These are phyloP conservation scores for Jamesozyma lodderae DNA, from an alignment of 805 yeast genomes.

Conservation along the genomic window DNA sequence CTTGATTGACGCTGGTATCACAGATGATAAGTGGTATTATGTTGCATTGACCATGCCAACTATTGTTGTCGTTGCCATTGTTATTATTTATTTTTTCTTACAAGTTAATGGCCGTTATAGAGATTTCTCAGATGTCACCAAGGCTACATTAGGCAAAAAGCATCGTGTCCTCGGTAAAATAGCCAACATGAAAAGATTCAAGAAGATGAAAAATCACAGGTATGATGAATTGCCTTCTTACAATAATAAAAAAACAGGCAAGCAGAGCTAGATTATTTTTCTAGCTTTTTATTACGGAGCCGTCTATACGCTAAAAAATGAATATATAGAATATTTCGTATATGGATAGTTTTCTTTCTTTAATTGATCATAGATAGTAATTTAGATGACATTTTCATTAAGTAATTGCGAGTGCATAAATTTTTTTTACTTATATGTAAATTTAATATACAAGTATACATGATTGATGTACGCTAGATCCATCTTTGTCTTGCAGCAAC, in stretches of 20 bases:
- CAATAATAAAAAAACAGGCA: constrained; percentile 19
- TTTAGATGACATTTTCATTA: background rate
- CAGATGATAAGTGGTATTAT: constrained; percentile 45
- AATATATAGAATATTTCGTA: no score
- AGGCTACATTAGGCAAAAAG: constrained; percentile 27
- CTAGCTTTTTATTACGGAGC: no score
- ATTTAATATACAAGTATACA: no score
- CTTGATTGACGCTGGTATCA: constrained; percentile 37
- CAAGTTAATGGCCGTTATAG: constrained; percentile 46
- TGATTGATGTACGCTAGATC: constrained; percentile 15
- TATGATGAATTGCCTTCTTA: constrained; percentile 36
- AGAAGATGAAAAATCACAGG: constrained; percentile 29
- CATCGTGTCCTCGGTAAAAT: constrained; percentile 36
- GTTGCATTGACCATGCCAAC: constrained; percentile 63
- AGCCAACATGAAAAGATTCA: constrained; percentile 27
- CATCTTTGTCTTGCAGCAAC: constrained; percentile 32
- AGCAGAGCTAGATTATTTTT: constrained; percentile 14
- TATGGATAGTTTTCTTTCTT: background rate
- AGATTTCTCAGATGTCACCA: constrained; percentile 40
- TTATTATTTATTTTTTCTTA: constrained; percentile 58
- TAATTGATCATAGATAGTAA: no score
- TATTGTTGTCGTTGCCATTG: constrained; percentile 48
- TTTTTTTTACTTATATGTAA: no score
- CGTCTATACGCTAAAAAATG: no score
- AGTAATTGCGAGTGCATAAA: background rate